Base-by-base conservation (phyloP, 2,329 filamentous ascomycete species). In the Cucurbitaria berberidis region DNA sequence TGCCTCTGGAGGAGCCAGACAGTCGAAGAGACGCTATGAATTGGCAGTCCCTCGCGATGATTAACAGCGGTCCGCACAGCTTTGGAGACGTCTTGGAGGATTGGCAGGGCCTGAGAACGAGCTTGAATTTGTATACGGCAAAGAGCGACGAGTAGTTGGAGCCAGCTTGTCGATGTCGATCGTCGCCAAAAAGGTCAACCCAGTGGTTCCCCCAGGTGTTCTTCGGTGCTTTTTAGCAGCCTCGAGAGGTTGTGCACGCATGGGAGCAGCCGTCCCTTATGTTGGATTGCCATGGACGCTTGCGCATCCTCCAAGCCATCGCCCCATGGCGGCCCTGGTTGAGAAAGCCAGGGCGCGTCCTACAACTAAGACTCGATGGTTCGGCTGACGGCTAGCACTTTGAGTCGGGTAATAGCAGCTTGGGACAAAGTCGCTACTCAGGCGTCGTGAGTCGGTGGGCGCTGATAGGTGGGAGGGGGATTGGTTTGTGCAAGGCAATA, bases 401-500 rank as follows among this genome's bases (percentile, higher is more conserved):
- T 63, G 50, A 61, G 61, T 63, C 61, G 67, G 67, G 57, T 63
- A 63, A 66, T 68, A 51, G 55, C 57, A 46, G 56, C 40, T 52
- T 36, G 49, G 30, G 57, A 48, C 51, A 39, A 51, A 53, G 43
- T 48, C 39, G 38, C 18, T 18, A 42, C 38, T 38, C 42, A 42
- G 49, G 35, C 38, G 54, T 40, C 48, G 51, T 51, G 51, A 46
- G 48, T 53, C 49, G 42, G 48, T 35, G 35, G 46, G 39, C 30
- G 29, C 27, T 57, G 55, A 62, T 59, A 58, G 60, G 58, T 36
- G 45, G 41, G 43, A 19, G 32, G 29, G 43, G 40, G 26, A 53
- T 55, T 65, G 64, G 60, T 59, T 62, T 61, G 63, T 59, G 55
- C 61, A 40, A 62, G 41, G 60, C 64, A 70, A 69, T 69, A 63